A percentile compares a stretch with the other conserved stretches of the same genome.
Evolutionary conservation across 2,329 filamentous ascomycete genomes (phyloP).

Genomic region (Alternaria hordeiaustralica): DNA sequence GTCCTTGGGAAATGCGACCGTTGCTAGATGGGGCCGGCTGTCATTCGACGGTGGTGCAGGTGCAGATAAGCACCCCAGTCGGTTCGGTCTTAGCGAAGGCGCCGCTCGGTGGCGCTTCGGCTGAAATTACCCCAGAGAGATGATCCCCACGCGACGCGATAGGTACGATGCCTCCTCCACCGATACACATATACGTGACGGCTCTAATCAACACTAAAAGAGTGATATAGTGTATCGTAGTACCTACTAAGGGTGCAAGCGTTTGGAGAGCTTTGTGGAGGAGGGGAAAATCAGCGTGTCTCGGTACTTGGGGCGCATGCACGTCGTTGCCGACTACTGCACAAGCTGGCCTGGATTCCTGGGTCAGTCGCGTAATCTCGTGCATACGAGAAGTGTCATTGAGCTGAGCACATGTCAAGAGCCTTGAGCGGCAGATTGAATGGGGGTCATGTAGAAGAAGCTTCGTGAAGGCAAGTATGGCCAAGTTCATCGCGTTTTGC

Average conservation of each 20-base stretch:
- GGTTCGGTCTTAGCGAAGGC: not conserved
- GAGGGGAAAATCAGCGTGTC: not conserved
- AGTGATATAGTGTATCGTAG: not conserved
- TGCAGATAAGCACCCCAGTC: constrained; percentile 17
- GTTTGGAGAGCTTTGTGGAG: not conserved
- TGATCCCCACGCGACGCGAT: constrained; percentile 3
- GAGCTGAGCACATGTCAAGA: not conserved
- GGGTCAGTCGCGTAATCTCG: not conserved
- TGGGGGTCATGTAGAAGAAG: not conserved
- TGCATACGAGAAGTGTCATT: not conserved
- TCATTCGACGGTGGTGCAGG: constrained; percentile 5
- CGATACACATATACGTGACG: not conserved
- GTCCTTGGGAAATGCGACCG: constrained; percentile 1
- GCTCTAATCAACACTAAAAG: not conserved
- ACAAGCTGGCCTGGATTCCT: not conserved
- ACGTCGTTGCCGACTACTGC: not conserved
- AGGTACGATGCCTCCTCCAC: not conserved
- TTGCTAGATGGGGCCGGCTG: not conserved
- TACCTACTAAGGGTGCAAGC: not conserved
- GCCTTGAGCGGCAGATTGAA: not conserved
- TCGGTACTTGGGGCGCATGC: not conserved
- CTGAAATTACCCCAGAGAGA: constrained; percentile 2
- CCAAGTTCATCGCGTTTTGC: not conserved
- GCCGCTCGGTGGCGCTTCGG: constrained; percentile 7
- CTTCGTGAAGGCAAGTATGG: not conserved